Evolutionary conservation across 2,329 filamentous ascomycete species (phyloP).

Genomic region (Pyricularia sp.): DNA sequence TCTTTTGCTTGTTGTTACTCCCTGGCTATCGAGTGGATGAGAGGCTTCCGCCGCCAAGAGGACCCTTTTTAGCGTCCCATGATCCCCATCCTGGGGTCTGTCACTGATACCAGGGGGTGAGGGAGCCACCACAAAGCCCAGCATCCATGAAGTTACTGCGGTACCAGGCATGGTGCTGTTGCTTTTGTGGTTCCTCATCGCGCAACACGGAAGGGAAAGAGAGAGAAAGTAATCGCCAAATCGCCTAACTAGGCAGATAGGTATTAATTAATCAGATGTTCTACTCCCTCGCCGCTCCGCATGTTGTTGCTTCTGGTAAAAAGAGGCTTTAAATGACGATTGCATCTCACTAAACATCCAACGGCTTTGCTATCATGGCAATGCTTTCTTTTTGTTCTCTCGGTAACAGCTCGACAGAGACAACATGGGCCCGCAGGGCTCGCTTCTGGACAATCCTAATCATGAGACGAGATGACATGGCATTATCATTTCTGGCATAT

Average conservation of each 20-base stretch:
- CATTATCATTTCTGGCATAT: neutral
- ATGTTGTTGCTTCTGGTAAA: neutral
- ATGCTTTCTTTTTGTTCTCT: neutral
- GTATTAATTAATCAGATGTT: too few species aligned
- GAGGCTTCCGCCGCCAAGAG: neutral
- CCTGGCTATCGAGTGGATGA: neutral
- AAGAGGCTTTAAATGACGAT: neutral
- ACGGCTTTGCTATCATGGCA: neutral
- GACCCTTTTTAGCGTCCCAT: neutral
- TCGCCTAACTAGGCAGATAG: too few species aligned
- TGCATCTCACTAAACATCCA: neutral
- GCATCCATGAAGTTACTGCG: neutral
- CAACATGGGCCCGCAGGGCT: neutral
- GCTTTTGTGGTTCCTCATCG: neutral
- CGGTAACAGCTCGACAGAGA: neutral
- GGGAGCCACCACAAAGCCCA: neutral
- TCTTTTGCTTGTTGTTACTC: neutral
- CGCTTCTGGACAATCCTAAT: neutral
- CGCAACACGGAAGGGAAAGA: neutral
- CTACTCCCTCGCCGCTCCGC: neutral
- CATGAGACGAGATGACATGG: neutral
- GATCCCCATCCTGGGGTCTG: neutral
- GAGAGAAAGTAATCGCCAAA: neutral
- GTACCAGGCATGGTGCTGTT: neutral
- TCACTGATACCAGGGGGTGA: neutral